Percentiles rank a stretch among this genome's conserved stretches.
phyloP scores from a whole-genome alignment of 345 rosid genomes.

The Heritiera fomes region DNA sequence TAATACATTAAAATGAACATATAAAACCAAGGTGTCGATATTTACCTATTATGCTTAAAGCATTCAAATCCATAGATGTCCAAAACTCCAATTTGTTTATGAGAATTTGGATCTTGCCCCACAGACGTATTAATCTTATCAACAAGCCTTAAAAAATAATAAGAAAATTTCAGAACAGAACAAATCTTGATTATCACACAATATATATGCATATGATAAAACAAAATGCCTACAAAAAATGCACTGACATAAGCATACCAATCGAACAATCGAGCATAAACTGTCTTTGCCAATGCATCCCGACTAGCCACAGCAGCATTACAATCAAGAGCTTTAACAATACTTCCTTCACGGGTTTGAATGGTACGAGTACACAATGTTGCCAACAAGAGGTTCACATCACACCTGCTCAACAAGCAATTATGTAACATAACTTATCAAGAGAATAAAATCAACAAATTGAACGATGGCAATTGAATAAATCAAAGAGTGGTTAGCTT shows the following conservation, averaged over 20 bases:
- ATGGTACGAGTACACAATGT: constrained; percentile 85
- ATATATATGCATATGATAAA: neutral
- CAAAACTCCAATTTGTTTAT: constrained; percentile 81
- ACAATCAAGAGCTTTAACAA: constrained; percentile 86
- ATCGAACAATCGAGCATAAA: constrained; percentile 91
- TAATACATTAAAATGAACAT: neutral
- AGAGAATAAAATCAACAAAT: constrained; percentile 4
- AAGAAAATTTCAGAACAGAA: constrained; percentile 22
- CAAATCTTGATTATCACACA: constrained; percentile 11
- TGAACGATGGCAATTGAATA: neutral
- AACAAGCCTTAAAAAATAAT: constrained; percentile 68
- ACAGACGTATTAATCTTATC: constrained; percentile 88
- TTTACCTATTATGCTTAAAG: constrained; percentile 83
- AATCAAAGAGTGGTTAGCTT: neutral
- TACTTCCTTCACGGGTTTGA: constrained; percentile 94
- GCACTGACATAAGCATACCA: constrained; percentile 53
- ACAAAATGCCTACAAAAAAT: constrained; percentile 9
- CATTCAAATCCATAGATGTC: constrained; percentile 99
- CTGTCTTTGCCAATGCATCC: constrained; percentile 94
- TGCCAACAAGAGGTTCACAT: constrained; percentile 70
- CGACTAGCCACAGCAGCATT: constrained; percentile 93
- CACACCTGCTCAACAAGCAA: constrained; percentile 62
- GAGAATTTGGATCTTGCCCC: constrained; percentile 82
- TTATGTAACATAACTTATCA: constrained; percentile 10
- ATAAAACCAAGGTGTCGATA: neutral